phyloP scores from a whole-genome alignment of 2,329 filamentous ascomycete species.

The Ophiostoma sp. region DNA sequence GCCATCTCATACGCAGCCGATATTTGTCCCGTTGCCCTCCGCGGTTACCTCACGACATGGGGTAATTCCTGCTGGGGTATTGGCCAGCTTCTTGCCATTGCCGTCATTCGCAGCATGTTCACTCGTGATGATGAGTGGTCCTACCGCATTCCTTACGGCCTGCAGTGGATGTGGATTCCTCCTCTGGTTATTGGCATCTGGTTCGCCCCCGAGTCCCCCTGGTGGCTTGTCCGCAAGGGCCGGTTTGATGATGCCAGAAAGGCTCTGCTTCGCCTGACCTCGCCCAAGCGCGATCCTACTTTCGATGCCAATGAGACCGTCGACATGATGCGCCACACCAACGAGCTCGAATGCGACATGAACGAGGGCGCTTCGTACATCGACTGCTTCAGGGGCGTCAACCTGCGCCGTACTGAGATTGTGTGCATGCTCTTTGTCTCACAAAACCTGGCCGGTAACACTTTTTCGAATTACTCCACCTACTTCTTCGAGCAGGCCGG shows the following conservation, averaged over 20 bases:
- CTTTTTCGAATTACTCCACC: conserved; percentile 44
- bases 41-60: conserved; percentile 26
- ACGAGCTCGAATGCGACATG: conserved; percentile 54
- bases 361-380: conserved; percentile 52
- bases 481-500: conserved; percentile 46
- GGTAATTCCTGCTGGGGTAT: conserved; percentile 31
- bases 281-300: conserved; percentile 22
- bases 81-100: conserved; percentile 27
- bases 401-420: conserved; percentile 55
- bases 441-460: conserved; percentile 49
- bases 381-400: conserved; percentile 53
- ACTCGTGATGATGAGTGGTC: conserved; percentile 27
- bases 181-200: conserved; percentile 19
- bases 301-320: conserved; percentile 38
- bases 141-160: conserved; percentile 25
- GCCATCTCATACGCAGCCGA: conserved; percentile 27
- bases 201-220: conserved; percentile 28
- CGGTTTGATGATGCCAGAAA: conserved; percentile 44
- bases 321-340: conserved; percentile 59
- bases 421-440: conserved; percentile 38
- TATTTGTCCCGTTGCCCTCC: conserved; percentile 25
- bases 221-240: conserved; percentile 42
- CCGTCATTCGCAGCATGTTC: conserved; percentile 25
- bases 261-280: conserved; percentile 44
- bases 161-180: conserved; percentile 27